These are phyloP conservation scores for Aspergillus arachidicola DNA, from an alignment of 2,329 filamentous ascomycete genomes.

Conservation along the genomic window DNA sequence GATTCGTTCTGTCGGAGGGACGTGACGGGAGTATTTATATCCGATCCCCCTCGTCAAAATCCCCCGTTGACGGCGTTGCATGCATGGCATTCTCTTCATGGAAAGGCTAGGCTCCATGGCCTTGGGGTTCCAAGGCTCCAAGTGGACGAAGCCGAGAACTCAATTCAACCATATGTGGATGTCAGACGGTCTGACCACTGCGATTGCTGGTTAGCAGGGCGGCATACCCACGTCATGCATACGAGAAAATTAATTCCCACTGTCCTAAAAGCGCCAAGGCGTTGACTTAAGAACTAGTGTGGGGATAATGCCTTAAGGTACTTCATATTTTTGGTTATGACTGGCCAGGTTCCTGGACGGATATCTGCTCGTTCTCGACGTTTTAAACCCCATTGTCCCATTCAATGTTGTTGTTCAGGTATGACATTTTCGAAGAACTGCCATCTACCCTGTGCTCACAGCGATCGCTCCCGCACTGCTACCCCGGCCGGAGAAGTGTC, in stretches of 20 bases:
- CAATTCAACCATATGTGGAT: neutral
- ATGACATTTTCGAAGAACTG: neutral
- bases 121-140: neutral
- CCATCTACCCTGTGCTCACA: neutral
- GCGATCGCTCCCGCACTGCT: neutral
- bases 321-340: neutral
- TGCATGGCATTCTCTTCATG: neutral
- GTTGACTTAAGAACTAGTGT: neutral
- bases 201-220: neutral
- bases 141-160: neutral
- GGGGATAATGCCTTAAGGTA: neutral
- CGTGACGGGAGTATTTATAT: neutral
- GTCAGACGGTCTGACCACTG: neutral
- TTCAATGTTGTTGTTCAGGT: neutral
- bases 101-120: neutral
- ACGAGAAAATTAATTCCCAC: neutral
- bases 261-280: neutral
- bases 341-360: neutral
- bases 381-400: neutral
- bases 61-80: neutral
- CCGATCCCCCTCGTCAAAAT: neutral
- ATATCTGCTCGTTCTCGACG: neutral
- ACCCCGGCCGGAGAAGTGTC: constrained; percentile 1
- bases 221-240: neutral
- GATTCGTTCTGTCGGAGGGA: neutral